Evolutionary conservation across 2,329 filamentous ascomycete species (phyloP).

Genomic region (Rhynchosporium graminicola): DNA sequence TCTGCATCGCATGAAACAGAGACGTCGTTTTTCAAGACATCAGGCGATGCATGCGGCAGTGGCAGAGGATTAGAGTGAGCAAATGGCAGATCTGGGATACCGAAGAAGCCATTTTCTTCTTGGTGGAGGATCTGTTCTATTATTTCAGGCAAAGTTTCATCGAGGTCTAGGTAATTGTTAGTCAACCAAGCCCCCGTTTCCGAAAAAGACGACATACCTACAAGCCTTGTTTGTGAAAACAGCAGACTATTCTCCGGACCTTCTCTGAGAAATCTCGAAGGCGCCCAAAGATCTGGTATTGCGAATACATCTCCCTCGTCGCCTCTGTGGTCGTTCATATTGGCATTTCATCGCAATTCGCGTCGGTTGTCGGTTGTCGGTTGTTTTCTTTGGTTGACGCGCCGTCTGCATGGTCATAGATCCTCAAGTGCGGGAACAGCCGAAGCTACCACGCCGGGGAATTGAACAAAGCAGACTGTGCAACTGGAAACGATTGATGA

Average conservation of each 20-base stretch:
- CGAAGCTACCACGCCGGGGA: conserved; percentile 8
- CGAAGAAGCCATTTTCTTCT: conserved; percentile 36
- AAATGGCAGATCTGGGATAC: conserved; percentile 35
- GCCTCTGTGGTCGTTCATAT: conserved; percentile 42
- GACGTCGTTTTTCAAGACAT: conserved; percentile 10
- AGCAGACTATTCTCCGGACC: conserved; percentile 36
- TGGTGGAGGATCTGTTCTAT: conserved; percentile 21
- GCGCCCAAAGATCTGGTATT: conserved; percentile 61
- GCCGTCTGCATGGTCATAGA: conserved; percentile 13
- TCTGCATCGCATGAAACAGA: conserved; percentile 34
- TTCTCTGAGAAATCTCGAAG: conserved; percentile 50
- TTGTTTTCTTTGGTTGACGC: conserved; percentile 20
- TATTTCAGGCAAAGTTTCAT: conserved; percentile 32
- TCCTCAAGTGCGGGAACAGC: conserved; percentile 12
- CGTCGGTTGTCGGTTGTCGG: conserved; percentile 16
- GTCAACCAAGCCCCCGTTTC: conserved; percentile 9
- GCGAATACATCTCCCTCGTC: conserved; percentile 58
- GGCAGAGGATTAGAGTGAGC: conserved; percentile 23
- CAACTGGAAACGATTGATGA: conserved; percentile 2
- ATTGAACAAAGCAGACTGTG: not conserved
- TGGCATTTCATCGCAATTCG: conserved; percentile 26
- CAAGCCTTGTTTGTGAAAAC: conserved; percentile 38
- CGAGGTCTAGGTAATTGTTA: conserved; percentile 35
- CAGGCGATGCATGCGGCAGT: conserved; percentile 18
- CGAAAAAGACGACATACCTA: conserved; percentile 29